Base-by-base conservation (phyloP, 1,284 basidiomycete species). In the Ceratobasidium sp. region DNA sequence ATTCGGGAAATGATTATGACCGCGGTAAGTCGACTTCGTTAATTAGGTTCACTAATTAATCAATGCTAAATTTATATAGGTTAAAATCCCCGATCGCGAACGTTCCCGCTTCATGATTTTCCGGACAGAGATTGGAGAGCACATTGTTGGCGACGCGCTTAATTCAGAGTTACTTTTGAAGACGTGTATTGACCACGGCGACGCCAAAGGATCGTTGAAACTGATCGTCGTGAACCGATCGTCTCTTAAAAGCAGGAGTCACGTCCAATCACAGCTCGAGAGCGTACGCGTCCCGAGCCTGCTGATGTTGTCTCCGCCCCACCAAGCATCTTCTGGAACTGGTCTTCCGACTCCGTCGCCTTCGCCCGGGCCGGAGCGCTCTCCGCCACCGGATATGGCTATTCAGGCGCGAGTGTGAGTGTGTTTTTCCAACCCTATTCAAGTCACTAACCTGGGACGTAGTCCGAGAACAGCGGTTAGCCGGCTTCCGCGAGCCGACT, bases 1-100 rank as follows among this genome's bases (percentile, higher is more conserved):
- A 73, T 73, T 18, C 60, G 53, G 56, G 71, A 73, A 49, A 73
- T 61, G 60, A 73, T 73, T 40, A 63, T 73, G 71, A 73, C 71
- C 18, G 71, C 71, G 18, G 71, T 73, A 28, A 51, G 71, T 73
- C n/a, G 6, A 18, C 40, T 20, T 44, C 23, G 7, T 61, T 61
- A 3, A 61, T 44, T 0, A 5, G 28, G 18, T 20, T 40, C 18
- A 20, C 60, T 13, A 20, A 39, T 6, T 20, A 39, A 61, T 40
- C 20, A 12, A 26, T 26, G 15, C 28, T 40, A 5, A 39, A 28
- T 15, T 51, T 6, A 3, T 60, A 1, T 28, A 73, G 71, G 71
- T 73, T 26, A 73, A 73, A 63, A 73, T 73, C 46, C 71, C 71
- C 2, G 71, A 73, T 26, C 56, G 71, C n/a, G 71, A 73, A 26